These are phyloP conservation scores for Eutypella sp. DNA, from an alignment of 2,329 filamentous ascomycete species.

Conservation along the genomic window DNA sequence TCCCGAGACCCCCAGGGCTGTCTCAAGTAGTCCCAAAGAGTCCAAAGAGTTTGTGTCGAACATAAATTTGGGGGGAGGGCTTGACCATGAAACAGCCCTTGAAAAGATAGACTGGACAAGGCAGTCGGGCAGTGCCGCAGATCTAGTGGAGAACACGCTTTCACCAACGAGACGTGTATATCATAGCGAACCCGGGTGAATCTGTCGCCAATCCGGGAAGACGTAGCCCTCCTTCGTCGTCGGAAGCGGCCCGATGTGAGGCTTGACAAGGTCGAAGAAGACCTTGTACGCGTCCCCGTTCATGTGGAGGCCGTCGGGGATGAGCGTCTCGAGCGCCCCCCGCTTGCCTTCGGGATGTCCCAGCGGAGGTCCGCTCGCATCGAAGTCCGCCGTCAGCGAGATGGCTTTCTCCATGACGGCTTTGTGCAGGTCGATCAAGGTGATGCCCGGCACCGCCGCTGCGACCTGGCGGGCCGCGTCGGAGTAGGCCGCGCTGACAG, in stretches of 20 bases:
- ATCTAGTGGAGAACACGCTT: too few species aligned
- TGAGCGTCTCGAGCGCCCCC: constrained; percentile 45
- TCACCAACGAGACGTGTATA: too few species aligned
- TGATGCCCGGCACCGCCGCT: constrained; percentile 59
- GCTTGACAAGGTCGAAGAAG: constrained; percentile 43
- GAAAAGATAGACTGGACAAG: too few species aligned
- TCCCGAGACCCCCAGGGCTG: too few species aligned
- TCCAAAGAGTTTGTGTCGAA: too few species aligned
- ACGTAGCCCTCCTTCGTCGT: constrained; percentile 29
- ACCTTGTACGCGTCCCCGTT: constrained; percentile 48
- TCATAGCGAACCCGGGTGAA: constrained; percentile 16
- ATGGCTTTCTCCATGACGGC: constrained; percentile 68
- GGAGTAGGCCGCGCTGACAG: constrained; percentile 52
- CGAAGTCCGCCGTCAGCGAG: constrained; percentile 52
- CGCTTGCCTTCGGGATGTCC: constrained; percentile 45
- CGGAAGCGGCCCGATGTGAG: constrained; percentile 41
- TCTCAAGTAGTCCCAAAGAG: too few species aligned
- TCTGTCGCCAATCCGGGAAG: constrained; percentile 43
- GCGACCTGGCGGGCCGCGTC: constrained; percentile 61
- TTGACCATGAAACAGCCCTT: too few species aligned
- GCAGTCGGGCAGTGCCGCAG: too few species aligned
- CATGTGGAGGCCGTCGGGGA: constrained; percentile 57
- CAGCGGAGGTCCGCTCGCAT: constrained; percentile 40
- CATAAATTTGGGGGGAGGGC: too few species aligned
- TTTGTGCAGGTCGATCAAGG: constrained; percentile 75